Percentiles rank a stretch among this genome's conserved stretches.
Evolutionary conservation across 148 eudicot genomes (phyloP).

Genomic region (Cornus suecica): DNA sequence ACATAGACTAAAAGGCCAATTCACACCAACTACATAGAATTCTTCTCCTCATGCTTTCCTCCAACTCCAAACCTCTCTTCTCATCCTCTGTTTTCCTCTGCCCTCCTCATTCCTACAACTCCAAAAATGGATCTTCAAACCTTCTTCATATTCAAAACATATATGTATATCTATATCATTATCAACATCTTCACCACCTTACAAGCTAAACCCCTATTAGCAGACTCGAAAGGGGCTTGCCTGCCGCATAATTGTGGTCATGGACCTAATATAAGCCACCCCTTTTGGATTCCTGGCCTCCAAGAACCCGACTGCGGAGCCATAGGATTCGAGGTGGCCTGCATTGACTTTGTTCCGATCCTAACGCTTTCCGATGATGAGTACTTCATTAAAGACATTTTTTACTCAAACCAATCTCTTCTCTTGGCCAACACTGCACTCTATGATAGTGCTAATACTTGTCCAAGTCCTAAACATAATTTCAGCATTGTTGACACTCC

Average conservation of each 20-base stretch:
- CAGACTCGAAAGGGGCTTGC: constrained; percentile 21
- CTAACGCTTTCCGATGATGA: constrained; percentile 31
- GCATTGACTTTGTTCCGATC: constrained; percentile 23
- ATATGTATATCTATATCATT: background rate
- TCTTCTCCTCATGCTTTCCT: background rate
- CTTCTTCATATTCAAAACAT: background rate
- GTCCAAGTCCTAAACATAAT: constrained; percentile 39
- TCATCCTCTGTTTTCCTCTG: background rate
- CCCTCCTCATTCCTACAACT: background rate
- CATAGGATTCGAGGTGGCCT: constrained; percentile 28
- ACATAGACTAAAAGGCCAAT: background rate
- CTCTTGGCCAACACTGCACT: constrained; percentile 25
- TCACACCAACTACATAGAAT: background rate
- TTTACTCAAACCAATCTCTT: constrained; percentile 28
- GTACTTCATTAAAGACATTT: constrained; percentile 30
- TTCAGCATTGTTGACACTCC: constrained; percentile 35
- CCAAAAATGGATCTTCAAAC: background rate
- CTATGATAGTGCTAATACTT: constrained; percentile 20
- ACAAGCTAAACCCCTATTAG: constrained; percentile 4
- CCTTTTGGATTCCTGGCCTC: constrained; percentile 38
- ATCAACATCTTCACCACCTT: constrained; percentile 12
- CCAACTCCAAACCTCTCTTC: background rate
- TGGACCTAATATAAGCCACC: constrained; percentile 35
- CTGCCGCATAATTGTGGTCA: constrained; percentile 37
- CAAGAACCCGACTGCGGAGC: constrained; percentile 40